Evolutionary conservation across 108 stramenopile genomes (phyloP), one percentile per base, ranked within the genome.

Genomic region (Nitzschia inconspicua): DNA sequence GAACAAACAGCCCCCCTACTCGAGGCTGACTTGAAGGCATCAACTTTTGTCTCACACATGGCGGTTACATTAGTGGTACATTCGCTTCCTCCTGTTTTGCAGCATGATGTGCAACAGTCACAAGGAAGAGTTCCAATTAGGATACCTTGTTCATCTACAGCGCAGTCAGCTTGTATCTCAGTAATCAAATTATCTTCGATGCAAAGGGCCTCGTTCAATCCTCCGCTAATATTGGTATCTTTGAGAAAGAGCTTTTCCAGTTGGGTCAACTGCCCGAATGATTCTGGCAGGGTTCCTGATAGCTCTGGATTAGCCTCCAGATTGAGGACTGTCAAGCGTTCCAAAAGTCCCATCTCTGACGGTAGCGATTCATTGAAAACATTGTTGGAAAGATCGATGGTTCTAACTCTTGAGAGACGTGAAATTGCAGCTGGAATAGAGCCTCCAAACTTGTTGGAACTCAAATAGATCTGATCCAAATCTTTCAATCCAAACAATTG

Each of bases 371-470:
- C n/a, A n/a, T 11, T 39, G 37, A 39, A 39, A 39, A n/a, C 11
- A 39, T 39, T 39, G n/a, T 39, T 39, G n/a, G 37, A 11, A 39
- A 11, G n/a, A 1, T 39, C n/a, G n/a, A 39, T 1, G 37, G 37
- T 39, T 0, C 0, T 39, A 14, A 39, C 37, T 39, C 11, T 39
- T 39, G n/a, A 14, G 11, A 0, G 37, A 11, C 11, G 37, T 14
- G n/a, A 39, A 26, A 79, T 27, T 14, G 51, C 57, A 13, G 44
- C 18, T 2, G 78, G 67, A 34, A 71, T 59, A 8, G 37, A 52
- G 34, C 70, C 74, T 8, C 10, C 54, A 0, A 79, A 30, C 6
- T 43, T 14, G 39, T 79, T 75, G 46, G 49, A 19, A 24, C 49
- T 27, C 14, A 71, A 16, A 44, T 60, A 20, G 46, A 68, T 40